Evolutionary conservation across 805 yeast species (phyloP).

Genomic region (Nakazawaea populi): DNA sequence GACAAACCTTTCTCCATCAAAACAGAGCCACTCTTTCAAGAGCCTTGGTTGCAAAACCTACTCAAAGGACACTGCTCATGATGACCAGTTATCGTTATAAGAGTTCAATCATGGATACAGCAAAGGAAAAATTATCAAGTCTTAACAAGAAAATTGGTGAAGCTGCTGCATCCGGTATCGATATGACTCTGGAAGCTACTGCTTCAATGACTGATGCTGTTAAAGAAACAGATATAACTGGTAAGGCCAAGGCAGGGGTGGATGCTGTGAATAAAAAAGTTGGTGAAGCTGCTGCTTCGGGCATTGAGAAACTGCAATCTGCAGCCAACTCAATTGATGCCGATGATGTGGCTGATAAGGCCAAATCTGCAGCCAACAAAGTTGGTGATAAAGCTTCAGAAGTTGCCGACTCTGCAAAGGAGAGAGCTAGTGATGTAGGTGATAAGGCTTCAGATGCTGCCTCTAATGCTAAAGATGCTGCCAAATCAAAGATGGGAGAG

Average conservation of each 20-base stretch:
- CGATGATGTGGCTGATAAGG: background rate
- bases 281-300: conserved; percentile 33
- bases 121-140: conserved; percentile 18
- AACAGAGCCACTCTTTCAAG: background rate
- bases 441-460: conserved; percentile 14
- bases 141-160: conserved; percentile 31
- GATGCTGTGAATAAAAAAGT: conserved; percentile 23
- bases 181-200: conserved; percentile 24
- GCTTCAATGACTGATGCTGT: conserved; percentile 2
- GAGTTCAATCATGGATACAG: conserved; percentile 13
- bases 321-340: background rate
- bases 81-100: background rate
- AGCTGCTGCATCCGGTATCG: conserved; percentile 33
- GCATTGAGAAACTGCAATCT: conserved; percentile 31
- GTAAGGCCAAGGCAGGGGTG: conserved; percentile 16
- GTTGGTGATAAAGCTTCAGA: background rate
- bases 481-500: background rate
- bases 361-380: background rate
- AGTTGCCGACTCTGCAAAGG: conserved; percentile 6
- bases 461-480: conserved; percentile 12
- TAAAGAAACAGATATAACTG: conserved; percentile 9
- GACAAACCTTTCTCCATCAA: conserved; percentile 1
- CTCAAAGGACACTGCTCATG: background rate
- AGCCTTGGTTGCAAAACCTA: background rate
- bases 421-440: conserved; percentile 11